Conservation (phyloP, 345 rosid genomes). For the Salix dunnii region DNA sequence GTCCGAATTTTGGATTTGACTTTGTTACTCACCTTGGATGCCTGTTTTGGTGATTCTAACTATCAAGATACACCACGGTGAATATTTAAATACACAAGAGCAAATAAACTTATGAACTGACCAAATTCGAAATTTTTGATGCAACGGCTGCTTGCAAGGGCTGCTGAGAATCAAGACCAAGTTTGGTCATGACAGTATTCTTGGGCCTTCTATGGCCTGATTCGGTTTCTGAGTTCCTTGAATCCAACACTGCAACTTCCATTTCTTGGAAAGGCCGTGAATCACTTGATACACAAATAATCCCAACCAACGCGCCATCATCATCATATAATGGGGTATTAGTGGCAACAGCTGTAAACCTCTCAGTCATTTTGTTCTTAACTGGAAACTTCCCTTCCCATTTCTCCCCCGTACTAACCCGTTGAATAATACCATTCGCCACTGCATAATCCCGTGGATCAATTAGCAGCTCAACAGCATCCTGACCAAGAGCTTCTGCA, state of each 20-base stretch:
- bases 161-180: conserved; percentile 88
- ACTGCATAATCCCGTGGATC: conserved; percentile 54
- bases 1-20: conserved; percentile 72
- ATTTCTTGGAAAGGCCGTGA: conserved; percentile 48
- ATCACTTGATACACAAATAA: conserved; percentile 70
- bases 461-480: conserved; percentile 60
- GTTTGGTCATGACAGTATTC: conserved; percentile 54
- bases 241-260: conserved; percentile 25
- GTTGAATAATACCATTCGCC: conserved; percentile 49
- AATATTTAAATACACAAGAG: conserved; percentile 15
- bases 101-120: conserved; percentile 36
- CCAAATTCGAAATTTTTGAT: conserved; percentile 88
- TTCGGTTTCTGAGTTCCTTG: conserved; percentile 44
- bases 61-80: conserved; percentile 29
- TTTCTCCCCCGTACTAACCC: conserved; percentile 61
- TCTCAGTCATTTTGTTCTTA: conserved; percentile 69
- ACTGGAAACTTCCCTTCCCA: conserved; percentile 94
- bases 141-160: conserved; percentile 85
- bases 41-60: conserved; percentile 45
- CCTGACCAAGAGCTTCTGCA: conserved; percentile 73
- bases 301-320: conserved; percentile 64
- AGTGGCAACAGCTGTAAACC: conserved; percentile 55
- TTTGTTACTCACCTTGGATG: conserved; percentile 76
- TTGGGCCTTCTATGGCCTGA: conserved; percentile 44
- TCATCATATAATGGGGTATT: conserved; percentile 79